These are phyloP conservation scores for Diplodia sapinea DNA, from an alignment of 2,329 filamentous ascomycete species.

Conservation along the genomic window DNA sequence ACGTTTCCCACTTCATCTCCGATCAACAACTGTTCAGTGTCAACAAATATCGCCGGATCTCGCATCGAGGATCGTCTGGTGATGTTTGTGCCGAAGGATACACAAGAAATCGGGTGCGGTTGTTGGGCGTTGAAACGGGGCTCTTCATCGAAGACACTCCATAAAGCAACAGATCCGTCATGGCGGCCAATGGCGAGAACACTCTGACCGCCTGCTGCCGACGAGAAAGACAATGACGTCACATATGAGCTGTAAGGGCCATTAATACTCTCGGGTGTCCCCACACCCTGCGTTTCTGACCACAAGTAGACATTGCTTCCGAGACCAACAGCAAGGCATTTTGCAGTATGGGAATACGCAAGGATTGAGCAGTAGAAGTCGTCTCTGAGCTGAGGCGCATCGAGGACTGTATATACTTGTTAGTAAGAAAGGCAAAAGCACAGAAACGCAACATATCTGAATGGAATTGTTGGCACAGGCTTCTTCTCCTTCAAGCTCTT, in stretches of 20 bases:
- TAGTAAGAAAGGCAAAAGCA: slow-evolving; percentile 36
- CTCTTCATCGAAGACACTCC: slow-evolving; percentile 73
- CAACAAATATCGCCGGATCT: slow-evolving; percentile 58
- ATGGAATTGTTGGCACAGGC: slow-evolving; percentile 72
- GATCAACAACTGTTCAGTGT: slow-evolving; percentile 83
- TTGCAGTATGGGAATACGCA: slow-evolving; percentile 77
- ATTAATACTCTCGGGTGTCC: slow-evolving; percentile 61
- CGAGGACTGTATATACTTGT: slow-evolving; percentile 69
- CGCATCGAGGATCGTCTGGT: slow-evolving; percentile 58
- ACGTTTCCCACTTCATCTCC: slow-evolving; percentile 83
- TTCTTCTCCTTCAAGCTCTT: slow-evolving; percentile 40
- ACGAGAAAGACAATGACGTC: slow-evolving; percentile 91
- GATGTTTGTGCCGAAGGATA: slow-evolving; percentile 76
- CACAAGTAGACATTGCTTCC: slow-evolving; percentile 82
- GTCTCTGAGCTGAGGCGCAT: slow-evolving; percentile 86
- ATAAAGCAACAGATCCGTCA: slow-evolving; percentile 75
- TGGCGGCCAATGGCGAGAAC: slow-evolving; percentile 87
- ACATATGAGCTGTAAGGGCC: slow-evolving; percentile 63
- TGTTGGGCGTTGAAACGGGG: slow-evolving; percentile 79
- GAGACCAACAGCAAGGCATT: slow-evolving; percentile 83
- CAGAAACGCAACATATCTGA: slow-evolving; percentile 66
- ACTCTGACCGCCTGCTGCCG: slow-evolving; percentile 71
- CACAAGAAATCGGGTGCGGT: slow-evolving; percentile 73
- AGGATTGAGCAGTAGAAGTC: slow-evolving; percentile 95
- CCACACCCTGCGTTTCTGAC: slow-evolving; percentile 77